Conservation (phyloP, 768 basidiomycete genomes). For the Suillus americanus region DNA sequence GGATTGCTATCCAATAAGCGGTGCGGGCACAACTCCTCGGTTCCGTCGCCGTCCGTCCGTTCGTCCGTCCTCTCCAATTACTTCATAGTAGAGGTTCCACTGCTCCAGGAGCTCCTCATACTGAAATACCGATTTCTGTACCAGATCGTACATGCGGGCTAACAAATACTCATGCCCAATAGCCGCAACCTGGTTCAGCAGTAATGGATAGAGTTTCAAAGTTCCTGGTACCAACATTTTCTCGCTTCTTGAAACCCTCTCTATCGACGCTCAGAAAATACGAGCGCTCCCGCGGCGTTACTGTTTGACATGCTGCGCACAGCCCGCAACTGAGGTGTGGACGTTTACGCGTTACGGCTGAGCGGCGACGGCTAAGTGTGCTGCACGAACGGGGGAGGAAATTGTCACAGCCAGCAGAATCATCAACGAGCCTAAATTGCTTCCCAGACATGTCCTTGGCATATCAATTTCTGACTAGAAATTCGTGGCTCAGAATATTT, state of each 20-base stretch:
- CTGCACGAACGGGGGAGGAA: neutral
- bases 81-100: neutral
- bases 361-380: neutral
- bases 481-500: neutral
- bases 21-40: neutral
- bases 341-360: neutral
- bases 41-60: neutral
- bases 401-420: neutral
- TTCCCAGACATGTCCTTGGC: neutral
- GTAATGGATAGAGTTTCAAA: neutral
- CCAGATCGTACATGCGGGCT: neutral
- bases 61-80: neutral
- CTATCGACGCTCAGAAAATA: neutral
- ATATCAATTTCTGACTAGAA: neutral
- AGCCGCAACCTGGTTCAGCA: neutral
- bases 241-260: neutral
- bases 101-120: neutral
- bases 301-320: neutral
- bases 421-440: neutral
- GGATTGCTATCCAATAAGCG: neutral
- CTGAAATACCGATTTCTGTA: no score
- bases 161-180: neutral
- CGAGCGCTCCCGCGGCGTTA: neutral
- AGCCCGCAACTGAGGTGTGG: neutral
- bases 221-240: neutral